These are phyloP conservation scores for Pythium aristosporum DNA, from an alignment of 352 stramenopile species.

Conservation along the genomic window DNA sequence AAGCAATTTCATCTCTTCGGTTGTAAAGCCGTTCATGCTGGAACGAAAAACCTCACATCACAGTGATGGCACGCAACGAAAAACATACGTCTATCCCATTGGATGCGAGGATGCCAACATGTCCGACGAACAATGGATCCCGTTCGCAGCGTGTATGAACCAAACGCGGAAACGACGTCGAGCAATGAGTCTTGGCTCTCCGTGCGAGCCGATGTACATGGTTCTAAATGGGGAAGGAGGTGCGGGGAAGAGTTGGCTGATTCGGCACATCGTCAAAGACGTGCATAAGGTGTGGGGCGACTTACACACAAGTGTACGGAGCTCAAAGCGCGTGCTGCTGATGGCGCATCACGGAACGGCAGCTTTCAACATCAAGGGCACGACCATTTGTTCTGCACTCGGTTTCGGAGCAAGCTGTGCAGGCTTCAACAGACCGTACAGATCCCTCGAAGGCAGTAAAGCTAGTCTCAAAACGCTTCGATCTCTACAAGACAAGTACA, in stretches of 20 bases:
- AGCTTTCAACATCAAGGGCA: not conserved
- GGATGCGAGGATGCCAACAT: not conserved
- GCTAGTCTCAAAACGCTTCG: not conserved
- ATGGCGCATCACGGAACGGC: constrained; percentile 13
- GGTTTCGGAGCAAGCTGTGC: not conserved
- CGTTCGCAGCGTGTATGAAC: not conserved
- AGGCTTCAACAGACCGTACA: no score
- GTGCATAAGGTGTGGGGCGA: not conserved
- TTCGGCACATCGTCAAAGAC: constrained; percentile 6
- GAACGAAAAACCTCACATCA: not conserved
- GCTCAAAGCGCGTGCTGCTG: not conserved
- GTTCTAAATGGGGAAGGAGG: constrained; percentile 6
- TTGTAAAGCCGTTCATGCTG: constrained; percentile 4
- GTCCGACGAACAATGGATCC: not conserved
- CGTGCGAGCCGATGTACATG: not conserved
- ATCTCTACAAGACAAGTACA: not conserved
- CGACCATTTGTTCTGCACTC: not conserved
- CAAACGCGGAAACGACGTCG: not conserved
- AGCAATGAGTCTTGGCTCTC: not conserved
- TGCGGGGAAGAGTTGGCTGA: constrained; percentile 11
- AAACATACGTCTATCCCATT: not conserved
- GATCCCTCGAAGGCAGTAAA: not conserved
- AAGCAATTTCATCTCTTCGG: not conserved
- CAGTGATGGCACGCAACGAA: not conserved
- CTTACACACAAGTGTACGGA: not conserved